Conservation (phyloP, 345 rosid species). For the Corchorus olitorius region DNA sequence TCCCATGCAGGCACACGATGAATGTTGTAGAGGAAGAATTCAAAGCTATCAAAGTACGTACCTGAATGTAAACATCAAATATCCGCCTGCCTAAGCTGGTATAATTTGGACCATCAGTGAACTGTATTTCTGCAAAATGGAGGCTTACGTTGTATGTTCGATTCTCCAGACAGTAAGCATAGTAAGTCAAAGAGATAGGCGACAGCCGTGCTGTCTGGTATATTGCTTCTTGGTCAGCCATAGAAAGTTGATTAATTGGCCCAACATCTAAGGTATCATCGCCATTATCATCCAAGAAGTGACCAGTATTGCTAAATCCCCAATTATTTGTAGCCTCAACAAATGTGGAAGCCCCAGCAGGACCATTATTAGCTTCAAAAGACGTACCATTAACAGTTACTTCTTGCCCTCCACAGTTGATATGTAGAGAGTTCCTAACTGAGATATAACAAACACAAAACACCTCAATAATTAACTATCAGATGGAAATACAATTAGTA, state of each 20-base stretch:
- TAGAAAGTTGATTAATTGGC: slow-evolving; percentile 6
- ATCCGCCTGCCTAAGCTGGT: slow-evolving; percentile 54
- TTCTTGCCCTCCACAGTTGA: slow-evolving; percentile 47
- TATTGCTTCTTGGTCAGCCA: slow-evolving; percentile 17
- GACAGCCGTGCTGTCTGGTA: slow-evolving; percentile 45
- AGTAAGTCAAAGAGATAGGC: slow-evolving; percentile 51
- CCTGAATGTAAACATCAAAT: slow-evolving; percentile 77
- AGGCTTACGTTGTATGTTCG: slow-evolving; percentile 57
- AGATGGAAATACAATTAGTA: neutral
- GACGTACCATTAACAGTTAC: neutral
- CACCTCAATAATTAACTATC: neutral
- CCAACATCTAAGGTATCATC: neutral
- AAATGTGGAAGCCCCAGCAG: slow-evolving; percentile 28
- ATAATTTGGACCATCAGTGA: slow-evolving; percentile 37
- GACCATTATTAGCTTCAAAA: slow-evolving; percentile 28
- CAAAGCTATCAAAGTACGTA: slow-evolving; percentile 37
- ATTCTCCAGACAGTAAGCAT: slow-evolving; percentile 46
- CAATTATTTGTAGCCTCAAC: slow-evolving; percentile 13
- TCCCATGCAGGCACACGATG: slow-evolving; percentile 3
- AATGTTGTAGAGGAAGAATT: neutral
- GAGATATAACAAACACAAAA: slow-evolving; percentile 1
- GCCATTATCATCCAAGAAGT: slow-evolving; percentile 25
- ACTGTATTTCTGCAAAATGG: slow-evolving; percentile 75
- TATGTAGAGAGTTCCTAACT: slow-evolving; percentile 30
- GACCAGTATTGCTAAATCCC: slow-evolving; percentile 55